Conservation (phyloP, 2,329 filamentous ascomycete species). For the Endothia cerciana region DNA sequence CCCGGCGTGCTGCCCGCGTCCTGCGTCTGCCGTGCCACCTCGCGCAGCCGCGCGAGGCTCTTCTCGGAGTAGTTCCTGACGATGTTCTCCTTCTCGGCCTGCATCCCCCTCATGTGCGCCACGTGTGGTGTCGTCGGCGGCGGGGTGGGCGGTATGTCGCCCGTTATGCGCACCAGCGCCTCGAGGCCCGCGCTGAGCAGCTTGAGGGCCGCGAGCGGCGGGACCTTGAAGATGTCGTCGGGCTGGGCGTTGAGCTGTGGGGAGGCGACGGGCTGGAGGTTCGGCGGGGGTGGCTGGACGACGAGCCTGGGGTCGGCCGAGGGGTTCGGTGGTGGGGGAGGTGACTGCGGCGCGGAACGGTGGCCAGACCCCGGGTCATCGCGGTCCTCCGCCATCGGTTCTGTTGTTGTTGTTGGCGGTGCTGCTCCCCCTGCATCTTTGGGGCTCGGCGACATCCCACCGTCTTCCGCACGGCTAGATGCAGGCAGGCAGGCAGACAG, state of each 20-base stretch:
- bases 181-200: constrained; percentile 76
- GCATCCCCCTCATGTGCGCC: constrained; percentile 67
- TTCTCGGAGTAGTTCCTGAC: constrained; percentile 61
- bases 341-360: constrained; percentile 36
- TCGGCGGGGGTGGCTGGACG: constrained; percentile 25
- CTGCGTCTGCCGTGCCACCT: constrained; percentile 41
- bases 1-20: constrained; percentile 31
- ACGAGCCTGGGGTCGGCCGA: constrained; percentile 42
- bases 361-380: constrained; percentile 26
- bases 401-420: constrained; percentile 7
- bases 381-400: not conserved
- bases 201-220: constrained; percentile 75
- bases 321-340: constrained; percentile 44
- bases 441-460: constrained; percentile 28
- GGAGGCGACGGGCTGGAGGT: constrained; percentile 35
- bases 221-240: constrained; percentile 74
- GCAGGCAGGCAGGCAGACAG: too few relatives aligned
- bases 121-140: constrained; percentile 65
- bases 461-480: constrained; percentile 3
- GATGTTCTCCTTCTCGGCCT: constrained; percentile 64
- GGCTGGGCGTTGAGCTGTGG: constrained; percentile 39
- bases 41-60: constrained; percentile 51
- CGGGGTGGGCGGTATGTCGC: constrained; percentile 81
- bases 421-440: constrained; percentile 19
- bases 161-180: constrained; percentile 70